Evolutionary conservation across 306 rosid genomes (phyloP).

Genomic region (Styphnolobium japonicum): DNA sequence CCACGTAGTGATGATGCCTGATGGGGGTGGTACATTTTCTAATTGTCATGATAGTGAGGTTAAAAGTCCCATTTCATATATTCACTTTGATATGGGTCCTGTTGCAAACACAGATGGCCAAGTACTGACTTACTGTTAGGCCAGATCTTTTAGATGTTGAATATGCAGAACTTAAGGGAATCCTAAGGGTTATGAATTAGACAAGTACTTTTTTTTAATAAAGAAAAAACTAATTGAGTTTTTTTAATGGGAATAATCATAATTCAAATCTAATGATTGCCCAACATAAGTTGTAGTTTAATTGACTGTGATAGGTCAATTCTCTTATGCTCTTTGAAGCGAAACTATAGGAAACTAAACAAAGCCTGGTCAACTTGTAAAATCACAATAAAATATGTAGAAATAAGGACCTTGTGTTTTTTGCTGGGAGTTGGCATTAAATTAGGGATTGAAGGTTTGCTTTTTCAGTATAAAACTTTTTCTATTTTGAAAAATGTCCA

Average conservation of each 20-base stretch:
- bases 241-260: background rate
- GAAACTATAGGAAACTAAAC: constrained; percentile 8
- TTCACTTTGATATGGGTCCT: constrained; percentile 43
- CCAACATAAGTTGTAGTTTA: background rate
- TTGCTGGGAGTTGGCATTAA: background rate
- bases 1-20: constrained; percentile 9
- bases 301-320: constrained; percentile 13
- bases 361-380: background rate
- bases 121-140: constrained; percentile 10
- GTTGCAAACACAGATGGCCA: constrained; percentile 12
- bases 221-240: background rate
- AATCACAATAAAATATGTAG: background rate
- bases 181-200: constrained; percentile 39
- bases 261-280: background rate
- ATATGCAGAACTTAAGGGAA: constrained; percentile 46
- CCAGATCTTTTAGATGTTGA: constrained; percentile 19
- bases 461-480: background rate
- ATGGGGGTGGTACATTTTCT: constrained; percentile 6
- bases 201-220: background rate
- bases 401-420: background rate
- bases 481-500: background rate
- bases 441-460: constrained; percentile 6
- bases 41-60: constrained; percentile 35
- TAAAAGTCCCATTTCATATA: constrained; percentile 28
- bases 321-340: background rate